Evolutionary conservation across 2,329 filamentous ascomycete species (phyloP).

Genomic region (Moelleriella libera): DNA sequence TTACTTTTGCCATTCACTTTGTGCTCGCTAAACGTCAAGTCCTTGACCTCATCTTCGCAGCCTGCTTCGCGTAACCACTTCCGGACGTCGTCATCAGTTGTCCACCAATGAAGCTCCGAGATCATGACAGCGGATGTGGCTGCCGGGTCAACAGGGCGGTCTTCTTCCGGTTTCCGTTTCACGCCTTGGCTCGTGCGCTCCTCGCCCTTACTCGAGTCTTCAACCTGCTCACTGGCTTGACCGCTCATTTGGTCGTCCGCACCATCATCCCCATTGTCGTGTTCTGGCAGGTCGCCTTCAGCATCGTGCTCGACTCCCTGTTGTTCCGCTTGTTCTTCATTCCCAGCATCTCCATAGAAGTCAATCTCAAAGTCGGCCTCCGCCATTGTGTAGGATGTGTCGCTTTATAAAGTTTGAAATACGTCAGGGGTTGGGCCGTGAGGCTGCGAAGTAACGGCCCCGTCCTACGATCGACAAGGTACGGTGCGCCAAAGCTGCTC

Average conservation of each 20-base stretch:
- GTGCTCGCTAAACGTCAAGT: slow-evolving; percentile 94
- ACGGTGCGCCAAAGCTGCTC: neutral
- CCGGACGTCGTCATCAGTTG: slow-evolving; percentile 85
- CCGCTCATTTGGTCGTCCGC: slow-evolving; percentile 20
- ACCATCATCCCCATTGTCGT: slow-evolving; percentile 21
- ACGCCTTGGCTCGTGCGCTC: slow-evolving; percentile 27
- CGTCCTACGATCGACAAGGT: neutral
- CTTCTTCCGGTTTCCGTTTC: slow-evolving; percentile 46
- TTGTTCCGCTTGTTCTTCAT: slow-evolving; percentile 23
- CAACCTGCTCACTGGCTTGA: slow-evolving; percentile 10
- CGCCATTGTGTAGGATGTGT: slow-evolving; percentile 33
- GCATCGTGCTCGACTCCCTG: slow-evolving; percentile 20
- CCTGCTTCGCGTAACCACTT: slow-evolving; percentile 71
- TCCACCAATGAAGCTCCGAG: slow-evolving; percentile 93
- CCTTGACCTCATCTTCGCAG: slow-evolving; percentile 73
- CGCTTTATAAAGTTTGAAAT: neutral
- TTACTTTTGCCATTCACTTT: slow-evolving; percentile 99
- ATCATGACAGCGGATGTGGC: slow-evolving; percentile 65
- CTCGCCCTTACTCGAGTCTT: slow-evolving; percentile 12
- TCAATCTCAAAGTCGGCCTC: slow-evolving; percentile 63
- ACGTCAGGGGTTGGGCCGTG: too few species aligned
- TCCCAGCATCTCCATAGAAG: slow-evolving; percentile 49
- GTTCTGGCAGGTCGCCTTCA: slow-evolving; percentile 20
- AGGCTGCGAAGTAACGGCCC: neutral
- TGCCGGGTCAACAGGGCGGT: slow-evolving; percentile 43